phyloP scores from a whole-genome alignment of 148 eudicot species.

The Fagopyrum esculentum region DNA sequence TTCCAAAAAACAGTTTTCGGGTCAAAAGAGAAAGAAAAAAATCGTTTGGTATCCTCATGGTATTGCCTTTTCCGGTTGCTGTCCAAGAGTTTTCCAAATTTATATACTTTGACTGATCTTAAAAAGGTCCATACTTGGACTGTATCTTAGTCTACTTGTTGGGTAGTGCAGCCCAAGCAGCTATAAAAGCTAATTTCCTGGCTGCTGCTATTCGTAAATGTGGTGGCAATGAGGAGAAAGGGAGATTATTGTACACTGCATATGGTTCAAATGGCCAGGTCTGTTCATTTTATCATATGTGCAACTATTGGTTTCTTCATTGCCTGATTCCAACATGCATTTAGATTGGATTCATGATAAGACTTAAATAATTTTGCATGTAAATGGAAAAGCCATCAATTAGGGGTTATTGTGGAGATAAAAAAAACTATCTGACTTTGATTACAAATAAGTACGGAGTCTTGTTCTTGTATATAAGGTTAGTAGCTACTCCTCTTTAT shows the following conservation, averaged over 20 bases:
- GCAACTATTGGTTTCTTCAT: neutral
- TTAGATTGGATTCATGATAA: neutral
- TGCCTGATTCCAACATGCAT: neutral
- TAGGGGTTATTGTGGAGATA: too few relatives aligned
- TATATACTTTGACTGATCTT: too few relatives aligned
- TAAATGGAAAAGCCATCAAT: neutral
- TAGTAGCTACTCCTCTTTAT: too few relatives aligned
- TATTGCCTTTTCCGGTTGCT: too few relatives aligned
- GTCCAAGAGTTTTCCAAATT: too few relatives aligned
- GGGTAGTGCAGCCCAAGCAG: constrained; percentile 69
- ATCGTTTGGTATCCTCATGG: too few relatives aligned
- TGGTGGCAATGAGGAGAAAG: constrained; percentile 97
- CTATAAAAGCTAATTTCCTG: constrained; percentile 65
- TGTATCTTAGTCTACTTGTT: neutral
- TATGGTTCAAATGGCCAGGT: constrained; percentile 98
- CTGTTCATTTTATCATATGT: constrained; percentile 1
- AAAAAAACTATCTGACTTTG: too few relatives aligned
- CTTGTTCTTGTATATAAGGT: too few relatives aligned
- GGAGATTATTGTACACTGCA: constrained; percentile 60
- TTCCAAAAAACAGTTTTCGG: too few relatives aligned
- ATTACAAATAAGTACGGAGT: too few relatives aligned
- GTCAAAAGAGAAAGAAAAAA: too few relatives aligned
- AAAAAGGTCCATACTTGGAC: neutral
- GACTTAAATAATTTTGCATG: neutral
- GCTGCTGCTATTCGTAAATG: constrained; percentile 92